Percentiles rank a stretch among this genome's conserved stretches.
These are phyloP conservation scores for cucumber (Cucumis sativus) DNA, from an alignment of 306 rosid genomes.

Conservation along the genomic window DNA sequence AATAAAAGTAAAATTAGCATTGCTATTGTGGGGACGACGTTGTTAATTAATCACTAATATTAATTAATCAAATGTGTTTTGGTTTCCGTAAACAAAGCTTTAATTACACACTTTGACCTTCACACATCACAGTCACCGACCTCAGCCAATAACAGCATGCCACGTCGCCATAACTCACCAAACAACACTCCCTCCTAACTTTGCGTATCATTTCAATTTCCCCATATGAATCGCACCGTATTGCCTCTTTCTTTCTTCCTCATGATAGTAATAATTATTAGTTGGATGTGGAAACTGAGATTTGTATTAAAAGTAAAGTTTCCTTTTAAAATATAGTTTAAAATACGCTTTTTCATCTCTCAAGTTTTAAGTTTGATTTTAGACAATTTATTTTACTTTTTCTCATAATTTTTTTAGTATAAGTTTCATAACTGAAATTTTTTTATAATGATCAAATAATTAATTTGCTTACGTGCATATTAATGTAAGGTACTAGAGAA, in stretches of 20 bases:
- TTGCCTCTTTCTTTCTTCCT: background rate
- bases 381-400: too few relatives aligned
- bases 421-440: too few relatives aligned
- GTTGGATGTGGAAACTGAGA: too few relatives aligned
- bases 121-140: background rate
- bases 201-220: background rate
- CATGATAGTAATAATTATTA: too few relatives aligned
- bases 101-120: background rate
- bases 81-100: background rate
- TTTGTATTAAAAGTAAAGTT: background rate
- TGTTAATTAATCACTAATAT: too few relatives aligned
- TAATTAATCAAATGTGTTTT: too few relatives aligned
- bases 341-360: too few relatives aligned
- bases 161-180: background rate
- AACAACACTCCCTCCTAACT: background rate
- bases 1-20: too few relatives aligned
- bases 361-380: too few relatives aligned
- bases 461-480: background rate
- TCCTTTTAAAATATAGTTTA: background rate
- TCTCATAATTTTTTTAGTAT: too few relatives aligned
- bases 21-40: too few relatives aligned
- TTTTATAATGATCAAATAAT: background rate
- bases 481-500: background rate
- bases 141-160: background rate
- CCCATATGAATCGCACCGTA: background rate